Base-by-base conservation (phyloP, 2,329 filamentous ascomycete genomes). In the Alternaria incomplexa region DNA sequence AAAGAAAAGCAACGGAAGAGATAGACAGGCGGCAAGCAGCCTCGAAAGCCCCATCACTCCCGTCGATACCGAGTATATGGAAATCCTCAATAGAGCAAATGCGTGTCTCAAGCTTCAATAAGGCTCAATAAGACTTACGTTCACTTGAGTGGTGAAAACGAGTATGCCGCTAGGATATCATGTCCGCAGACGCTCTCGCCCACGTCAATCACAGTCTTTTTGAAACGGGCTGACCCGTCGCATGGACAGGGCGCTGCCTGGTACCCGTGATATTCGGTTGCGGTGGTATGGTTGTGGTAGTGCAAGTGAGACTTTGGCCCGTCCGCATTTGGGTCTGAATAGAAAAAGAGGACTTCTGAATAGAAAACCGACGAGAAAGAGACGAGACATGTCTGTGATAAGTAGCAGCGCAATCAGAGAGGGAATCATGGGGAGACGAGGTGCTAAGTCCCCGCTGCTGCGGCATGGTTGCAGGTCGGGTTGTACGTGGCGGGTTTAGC, bases 271-370 rank as follows among this genome's bases (percentile, higher is more conserved):
- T 54, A 45, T 44, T 43, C 44, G 28, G 45, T 56, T 30, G 58
- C 48, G 47, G 53, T 44, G 56, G 46, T 59, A 40, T 53, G 54
- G 46, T 55, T 51, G 67, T 62, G 46, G 53, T 59, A 56, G 28
- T 69, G 54, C 13, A 55, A 51, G 55, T 71, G 64, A 72, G 60
- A 76, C 70, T 36, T 20, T 46, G 11, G 25, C 30, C 22, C 55
- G 65, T 51, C 73, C 73, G 67, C 32, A 73, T 76, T 71, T 50
- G 73, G 76, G 70, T 73, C 59, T 78, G 74, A 77, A 77, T 77
- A 77, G 73, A 73, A 73, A 68, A 32, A 45, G 13, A 52, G 13
- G 50, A 67, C 26, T 48, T 52, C 12, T 75, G 66, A 77, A 74
- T 73, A 74, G 56, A 56, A 70, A 66, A 67, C 55, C 4, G 4